Evolutionary conservation across 2,329 filamentous ascomycete species (phyloP), one percentile per base, ranked within the genome.

Genomic region (Pseudogymnoascus sp.): DNA sequence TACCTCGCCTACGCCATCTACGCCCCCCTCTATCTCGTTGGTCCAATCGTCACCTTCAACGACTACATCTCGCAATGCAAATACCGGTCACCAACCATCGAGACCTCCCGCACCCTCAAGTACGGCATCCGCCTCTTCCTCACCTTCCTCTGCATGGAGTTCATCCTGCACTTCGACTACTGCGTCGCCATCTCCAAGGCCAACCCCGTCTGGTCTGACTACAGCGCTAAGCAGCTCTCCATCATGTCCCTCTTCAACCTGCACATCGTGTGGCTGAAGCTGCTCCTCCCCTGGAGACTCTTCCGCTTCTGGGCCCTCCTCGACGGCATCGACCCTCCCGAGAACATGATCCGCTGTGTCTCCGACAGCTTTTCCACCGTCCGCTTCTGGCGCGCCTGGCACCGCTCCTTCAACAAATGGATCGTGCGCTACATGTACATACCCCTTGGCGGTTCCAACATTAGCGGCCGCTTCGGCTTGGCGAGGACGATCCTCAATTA

Each of bases 271-370:
- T 99, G 96, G 96, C 83, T 99, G 56, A 99, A 99, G 75, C 86
- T 99, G 1, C 86, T 99, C 4, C 85, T 99, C 7, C 95, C 95
- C 0, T 99, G 93, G 93, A 89, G 95, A n/a, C 88, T 97, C 75
- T 97, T 97, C 83, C 90, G 96, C 4, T 85, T 99, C n/a, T 99
- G 95, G 95, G 83, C 91, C 0, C 83, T 99, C 3, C 73, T 93
- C 15, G 95, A 99, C 74, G 91, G 90, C 65, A 86, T 99, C 69
- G 95, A 99, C 72, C 91, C 95, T 0, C 93, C 95, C 0, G 95
- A 99, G 77, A 99, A 99, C 78, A 97, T 99, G 91, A 85, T 97
- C 62, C 90, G 95, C 69, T 99, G 96, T 76, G 91, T 97, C 77
- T 93, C 88, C 72, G 87, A 99, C 79, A 97, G 97, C 75, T 97